Evolutionary conservation across 2,329 filamentous ascomycete species (phyloP).

Genomic region (Trematosphaeria pertusa): DNA sequence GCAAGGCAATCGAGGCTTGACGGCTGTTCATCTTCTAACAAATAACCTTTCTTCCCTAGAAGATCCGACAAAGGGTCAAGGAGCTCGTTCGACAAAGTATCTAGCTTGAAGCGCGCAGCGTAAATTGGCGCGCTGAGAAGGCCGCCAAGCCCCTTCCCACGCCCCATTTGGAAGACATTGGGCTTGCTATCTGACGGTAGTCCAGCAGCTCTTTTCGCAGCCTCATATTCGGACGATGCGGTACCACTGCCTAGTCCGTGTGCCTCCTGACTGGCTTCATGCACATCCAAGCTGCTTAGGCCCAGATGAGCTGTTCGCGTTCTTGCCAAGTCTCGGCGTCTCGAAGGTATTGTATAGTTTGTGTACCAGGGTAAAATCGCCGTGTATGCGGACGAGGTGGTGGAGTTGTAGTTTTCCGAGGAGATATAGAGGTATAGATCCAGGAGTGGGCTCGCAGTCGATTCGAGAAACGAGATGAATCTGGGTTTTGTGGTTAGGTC

Average conservation of each 20-base stretch:
- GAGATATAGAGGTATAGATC: conserved; percentile 91
- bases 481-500: conserved; percentile 18
- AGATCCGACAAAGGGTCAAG: conserved; percentile 74
- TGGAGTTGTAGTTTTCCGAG: conserved; percentile 80
- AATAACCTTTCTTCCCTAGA: conserved; percentile 61
- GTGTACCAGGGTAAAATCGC: conserved; percentile 82
- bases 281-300: conserved; percentile 55
- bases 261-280: conserved; percentile 47
- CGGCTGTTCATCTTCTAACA: conserved; percentile 61
- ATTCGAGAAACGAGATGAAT: conserved; percentile 72
- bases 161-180: conserved; percentile 57
- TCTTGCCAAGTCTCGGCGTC: conserved; percentile 73
- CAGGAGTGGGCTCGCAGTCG: conserved; percentile 77
- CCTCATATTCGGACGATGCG: conserved; percentile 44
- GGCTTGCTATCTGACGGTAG: conserved; percentile 43
- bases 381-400: conserved; percentile 82
- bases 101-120: conserved; percentile 76
- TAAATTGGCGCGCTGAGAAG: conserved; percentile 72
- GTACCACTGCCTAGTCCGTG: conserved; percentile 37
- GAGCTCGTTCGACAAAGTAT: conserved; percentile 72
- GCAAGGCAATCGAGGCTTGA: conserved; percentile 79
- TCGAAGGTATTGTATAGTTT: conserved; percentile 83
- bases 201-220: conserved; percentile 45
- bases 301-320: conserved; percentile 65
- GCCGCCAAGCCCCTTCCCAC: conserved; percentile 65